Evolutionary conservation across 1,284 basidiomycete species (phyloP).

Genomic region (Rhodotorula sp.): DNA sequence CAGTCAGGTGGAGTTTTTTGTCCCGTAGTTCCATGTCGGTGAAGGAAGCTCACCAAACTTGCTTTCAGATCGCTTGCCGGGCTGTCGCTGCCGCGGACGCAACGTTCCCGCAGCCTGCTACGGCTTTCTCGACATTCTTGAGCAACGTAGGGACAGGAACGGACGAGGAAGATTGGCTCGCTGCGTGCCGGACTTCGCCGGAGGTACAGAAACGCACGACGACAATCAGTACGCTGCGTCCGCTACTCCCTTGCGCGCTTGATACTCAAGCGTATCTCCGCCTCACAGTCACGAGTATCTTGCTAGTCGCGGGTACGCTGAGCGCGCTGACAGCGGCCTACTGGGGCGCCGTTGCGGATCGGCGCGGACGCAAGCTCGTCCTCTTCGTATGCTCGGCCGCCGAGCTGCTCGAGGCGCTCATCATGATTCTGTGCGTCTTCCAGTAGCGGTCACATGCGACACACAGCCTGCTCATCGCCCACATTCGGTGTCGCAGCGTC

Average conservation of each 20-base stretch:
- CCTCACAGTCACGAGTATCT: conserved; percentile 18
- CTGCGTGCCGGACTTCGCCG: conserved; percentile 8
- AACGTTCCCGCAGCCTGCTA: too few species aligned
- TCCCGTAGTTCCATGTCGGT: too few species aligned
- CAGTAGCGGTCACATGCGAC: background rate
- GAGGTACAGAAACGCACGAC: conserved; percentile 18
- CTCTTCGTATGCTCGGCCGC: conserved; percentile 14
- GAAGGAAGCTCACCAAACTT: too few species aligned
- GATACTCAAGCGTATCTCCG: background rate
- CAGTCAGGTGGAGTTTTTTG: background rate
- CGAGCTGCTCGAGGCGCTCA: conserved; percentile 9
- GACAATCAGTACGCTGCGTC: conserved; percentile 2
- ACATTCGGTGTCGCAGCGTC: background rate
- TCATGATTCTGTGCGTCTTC: conserved; percentile 17
- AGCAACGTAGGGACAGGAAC: background rate
- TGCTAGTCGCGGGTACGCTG: conserved; percentile 17
- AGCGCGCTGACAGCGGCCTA: conserved; percentile 19
- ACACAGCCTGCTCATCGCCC: too few species aligned
- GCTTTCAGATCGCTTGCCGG: conserved; percentile 18
- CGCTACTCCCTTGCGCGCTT: too few species aligned
- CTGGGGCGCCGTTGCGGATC: conserved; percentile 24
- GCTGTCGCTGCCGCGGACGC: background rate
- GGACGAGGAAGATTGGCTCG: conserved; percentile 11
- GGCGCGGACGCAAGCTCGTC: conserved; percentile 15
- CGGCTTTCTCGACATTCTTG: background rate